Evolutionary conservation across 2,329 filamentous ascomycete species (phyloP).

Genomic region (Alternaria incomplexa): DNA sequence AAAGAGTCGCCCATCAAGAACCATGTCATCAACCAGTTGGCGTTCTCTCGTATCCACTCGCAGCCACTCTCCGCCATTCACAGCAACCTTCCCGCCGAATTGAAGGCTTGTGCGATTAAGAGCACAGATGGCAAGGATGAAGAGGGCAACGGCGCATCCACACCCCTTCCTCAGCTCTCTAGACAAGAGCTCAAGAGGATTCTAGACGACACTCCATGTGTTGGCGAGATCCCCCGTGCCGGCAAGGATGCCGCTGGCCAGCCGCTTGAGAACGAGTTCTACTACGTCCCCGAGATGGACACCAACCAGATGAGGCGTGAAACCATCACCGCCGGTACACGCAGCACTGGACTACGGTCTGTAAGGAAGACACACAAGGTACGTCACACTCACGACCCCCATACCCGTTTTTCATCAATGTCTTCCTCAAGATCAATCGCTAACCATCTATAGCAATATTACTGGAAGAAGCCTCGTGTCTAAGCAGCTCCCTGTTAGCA

Average conservation of each 20-base stretch:
- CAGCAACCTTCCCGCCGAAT: conserved; percentile 75
- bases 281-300: conserved; percentile 91
- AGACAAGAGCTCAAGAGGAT: conserved; percentile 67
- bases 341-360: conserved; percentile 85
- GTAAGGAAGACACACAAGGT: conserved; percentile 99
- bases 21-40: conserved; percentile 93
- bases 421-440: background rate
- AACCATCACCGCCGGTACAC: conserved; percentile 82
- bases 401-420: background rate
- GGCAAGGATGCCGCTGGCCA: conserved; percentile 97
- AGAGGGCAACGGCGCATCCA: conserved; percentile 24
- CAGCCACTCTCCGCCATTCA: conserved; percentile 90
- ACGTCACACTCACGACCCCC: conserved; percentile 33
- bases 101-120: conserved; percentile 48
- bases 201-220: conserved; percentile 75
- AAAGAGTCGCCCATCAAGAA: conserved; percentile 67
- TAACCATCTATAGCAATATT: conserved; percentile 66
- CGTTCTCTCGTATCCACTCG: conserved; percentile 90
- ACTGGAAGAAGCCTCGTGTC: conserved; percentile 67
- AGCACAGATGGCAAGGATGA: conserved; percentile 25
- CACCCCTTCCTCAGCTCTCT: conserved; percentile 37
- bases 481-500: conserved; percentile 13
- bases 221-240: conserved; percentile 86
- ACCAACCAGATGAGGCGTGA: conserved; percentile 77
- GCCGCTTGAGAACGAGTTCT: conserved; percentile 92